A percentile compares a stretch with the other conserved stretches of the same genome.
phyloP scores from a whole-genome alignment of 441 rosid species.

The Bocquillonia castaneifolia region DNA sequence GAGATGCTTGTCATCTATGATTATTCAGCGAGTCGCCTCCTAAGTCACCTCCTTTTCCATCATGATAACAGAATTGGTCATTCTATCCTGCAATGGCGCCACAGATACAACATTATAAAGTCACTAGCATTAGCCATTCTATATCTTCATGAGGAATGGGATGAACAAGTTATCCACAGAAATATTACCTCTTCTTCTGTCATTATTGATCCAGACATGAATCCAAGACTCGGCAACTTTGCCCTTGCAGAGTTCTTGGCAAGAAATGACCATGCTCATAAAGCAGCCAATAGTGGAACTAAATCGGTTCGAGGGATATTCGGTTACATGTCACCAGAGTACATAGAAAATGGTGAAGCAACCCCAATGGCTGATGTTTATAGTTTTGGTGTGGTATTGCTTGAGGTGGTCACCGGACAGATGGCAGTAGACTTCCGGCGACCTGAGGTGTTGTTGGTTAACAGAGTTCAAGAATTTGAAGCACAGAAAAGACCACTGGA shows the following conservation, averaged over 20 bases:
- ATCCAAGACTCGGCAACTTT: slow-evolving; percentile 73
- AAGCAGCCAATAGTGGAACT: slow-evolving; percentile 33
- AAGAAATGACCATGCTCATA: slow-evolving; percentile 73
- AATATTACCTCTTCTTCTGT: slow-evolving; percentile 83
- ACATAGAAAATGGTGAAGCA: slow-evolving; percentile 78
- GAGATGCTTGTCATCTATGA: slow-evolving; percentile 94
- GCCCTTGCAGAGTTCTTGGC: slow-evolving; percentile 88
- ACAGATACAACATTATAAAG: slow-evolving; percentile 56
- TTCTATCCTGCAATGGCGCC: slow-evolving; percentile 56
- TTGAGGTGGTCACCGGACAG: slow-evolving; percentile 82
- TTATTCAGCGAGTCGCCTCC: slow-evolving; percentile 55
- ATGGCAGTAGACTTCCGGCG: slow-evolving; percentile 77
- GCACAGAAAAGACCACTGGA: slow-evolving; percentile 38
- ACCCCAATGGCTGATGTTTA: slow-evolving; percentile 78
- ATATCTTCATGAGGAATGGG: slow-evolving; percentile 95
- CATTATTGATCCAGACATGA: slow-evolving; percentile 69
- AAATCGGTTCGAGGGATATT: slow-evolving; percentile 83
- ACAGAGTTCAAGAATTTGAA: slow-evolving; percentile 48
- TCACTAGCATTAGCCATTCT: slow-evolving; percentile 80
- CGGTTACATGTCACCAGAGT: slow-evolving; percentile 93
- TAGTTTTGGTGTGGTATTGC: slow-evolving; percentile 81
- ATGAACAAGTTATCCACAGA: slow-evolving; percentile 85
- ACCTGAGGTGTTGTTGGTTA: slow-evolving; percentile 65
- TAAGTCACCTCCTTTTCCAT: slow-evolving; percentile 74
- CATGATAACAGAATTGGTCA: slow-evolving; percentile 37